Evolutionary conservation across 371 early-diverging fungal genomes (phyloP).

Genomic region (Funneliformis caledonium): DNA sequence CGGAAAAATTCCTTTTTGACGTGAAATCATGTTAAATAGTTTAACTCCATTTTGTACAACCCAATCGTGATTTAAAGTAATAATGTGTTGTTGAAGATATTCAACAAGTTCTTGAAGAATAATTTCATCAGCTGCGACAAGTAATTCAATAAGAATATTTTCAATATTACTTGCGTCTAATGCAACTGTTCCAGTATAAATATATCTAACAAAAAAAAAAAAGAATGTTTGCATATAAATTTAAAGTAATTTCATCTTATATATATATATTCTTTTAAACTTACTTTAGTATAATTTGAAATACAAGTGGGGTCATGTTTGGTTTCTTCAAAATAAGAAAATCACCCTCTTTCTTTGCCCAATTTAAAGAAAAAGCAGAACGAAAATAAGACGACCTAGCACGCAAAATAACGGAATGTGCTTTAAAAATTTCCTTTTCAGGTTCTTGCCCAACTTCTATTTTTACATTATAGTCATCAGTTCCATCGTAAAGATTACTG

Average conservation of each 20-base stretch:
- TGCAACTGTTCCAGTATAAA: constrained; percentile 20
- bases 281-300: constrained; percentile 22
- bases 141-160: constrained; percentile 1
- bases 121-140: constrained; percentile 24
- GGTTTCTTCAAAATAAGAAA: constrained; percentile 5
- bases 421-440: background rate
- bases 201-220: constrained; percentile 9
- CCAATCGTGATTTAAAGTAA: background rate
- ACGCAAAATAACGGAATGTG: background rate
- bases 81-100: constrained; percentile 23
- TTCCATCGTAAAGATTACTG: background rate
- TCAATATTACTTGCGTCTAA: background rate
- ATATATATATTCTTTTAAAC: background rate
- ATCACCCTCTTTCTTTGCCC: constrained; percentile 26
- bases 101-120: constrained; percentile 1
- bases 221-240: too few species aligned
- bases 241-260: too few species aligned
- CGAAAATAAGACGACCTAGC: background rate
- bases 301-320: background rate
- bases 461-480: background rate
- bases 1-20: background rate
- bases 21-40: constrained; percentile 1
- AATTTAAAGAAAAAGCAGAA: background rate
- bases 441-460: background rate
- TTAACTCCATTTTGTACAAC: background rate